phyloP scores from a whole-genome alignment of 352 stramenopile species.

The Plasmopara viticola region DNA sequence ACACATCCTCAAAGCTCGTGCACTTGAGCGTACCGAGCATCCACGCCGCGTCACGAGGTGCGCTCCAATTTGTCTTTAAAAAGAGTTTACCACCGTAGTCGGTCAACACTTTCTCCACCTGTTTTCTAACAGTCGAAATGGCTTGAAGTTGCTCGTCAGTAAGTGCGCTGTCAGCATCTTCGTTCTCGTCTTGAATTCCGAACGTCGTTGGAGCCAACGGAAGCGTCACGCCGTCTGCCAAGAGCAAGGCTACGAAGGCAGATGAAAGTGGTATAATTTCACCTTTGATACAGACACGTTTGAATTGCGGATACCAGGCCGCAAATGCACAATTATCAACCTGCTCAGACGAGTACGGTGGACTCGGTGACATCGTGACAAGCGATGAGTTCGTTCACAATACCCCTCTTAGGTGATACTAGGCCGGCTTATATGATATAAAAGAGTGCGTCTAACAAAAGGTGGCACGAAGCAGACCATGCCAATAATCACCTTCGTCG shows the following conservation, averaged over 20 bases:
- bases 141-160: conserved; percentile 20
- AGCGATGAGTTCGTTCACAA: conserved; percentile 1
- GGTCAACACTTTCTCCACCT: conserved; percentile 64
- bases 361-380: conserved; percentile 8
- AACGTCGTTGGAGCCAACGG: conserved; percentile 21
- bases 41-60: conserved; percentile 90
- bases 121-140: conserved; percentile 33
- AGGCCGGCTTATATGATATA: too few species aligned
- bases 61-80: conserved; percentile 93
- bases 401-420: too few species aligned
- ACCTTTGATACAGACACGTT: conserved; percentile 59
- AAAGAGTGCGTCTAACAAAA: conserved; percentile 1
- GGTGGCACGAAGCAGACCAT: conserved; percentile 38
- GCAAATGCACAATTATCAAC: conserved; percentile 79
- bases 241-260: conserved; percentile 52
- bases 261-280: conserved; percentile 42
- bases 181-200: conserved; percentile 18
- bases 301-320: conserved; percentile 57
- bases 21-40: conserved; percentile 83
- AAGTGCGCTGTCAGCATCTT: conserved; percentile 16
- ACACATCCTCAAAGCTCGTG: conserved; percentile 75
- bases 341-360: conserved; percentile 55
- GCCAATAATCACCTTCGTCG: conserved; percentile 93
- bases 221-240: conserved; percentile 65
- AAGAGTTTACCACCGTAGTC: conserved; percentile 67